Evolutionary conservation across 1,139 yeast species (phyloP).

Genomic region (Pneumocystis canis): DNA sequence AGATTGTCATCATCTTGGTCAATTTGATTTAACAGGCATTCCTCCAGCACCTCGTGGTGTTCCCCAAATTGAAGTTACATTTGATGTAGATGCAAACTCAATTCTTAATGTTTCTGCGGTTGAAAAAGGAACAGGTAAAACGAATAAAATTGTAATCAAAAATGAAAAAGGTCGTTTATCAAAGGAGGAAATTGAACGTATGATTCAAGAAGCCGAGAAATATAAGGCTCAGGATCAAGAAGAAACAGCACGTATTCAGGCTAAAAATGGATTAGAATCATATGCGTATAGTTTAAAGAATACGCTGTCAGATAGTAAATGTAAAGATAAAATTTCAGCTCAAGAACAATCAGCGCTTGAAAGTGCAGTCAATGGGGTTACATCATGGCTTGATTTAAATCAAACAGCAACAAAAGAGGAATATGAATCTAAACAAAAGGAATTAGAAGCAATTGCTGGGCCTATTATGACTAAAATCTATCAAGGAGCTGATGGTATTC

Average conservation of each 20-base stretch:
- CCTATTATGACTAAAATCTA: slow-evolving; percentile 89
- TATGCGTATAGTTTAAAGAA: slow-evolving; percentile 82
- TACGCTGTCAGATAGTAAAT: slow-evolving; percentile 62
- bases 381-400: slow-evolving; percentile 78
- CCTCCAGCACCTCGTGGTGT: slow-evolving; percentile 97
- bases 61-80: slow-evolving; percentile 86
- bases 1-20: slow-evolving; percentile 88
- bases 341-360: slow-evolving; percentile 66
- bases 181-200: slow-evolving; percentile 85
- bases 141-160: slow-evolving; percentile 67
- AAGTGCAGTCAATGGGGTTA: slow-evolving; percentile 73
- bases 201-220: slow-evolving; percentile 85
- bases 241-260: slow-evolving; percentile 61
- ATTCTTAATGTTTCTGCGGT: slow-evolving; percentile 86
- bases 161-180: slow-evolving; percentile 94
- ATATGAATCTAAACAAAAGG: slow-evolving; percentile 80
- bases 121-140: slow-evolving; percentile 79
- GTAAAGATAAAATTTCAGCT: slow-evolving; percentile 69
- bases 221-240: slow-evolving; percentile 73
- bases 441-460: slow-evolving; percentile 83
- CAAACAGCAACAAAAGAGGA: slow-evolving; percentile 80
- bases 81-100: slow-evolving; percentile 86
- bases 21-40: slow-evolving; percentile 80
- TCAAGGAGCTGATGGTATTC: slow-evolving; percentile 48
- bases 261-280: slow-evolving; percentile 83